A percentile compares a stretch with the other conserved stretches of the same genome.
These are phyloP conservation scores for Russula virescens DNA, from an alignment of 768 basidiomycete genomes.

Conservation along the genomic window DNA sequence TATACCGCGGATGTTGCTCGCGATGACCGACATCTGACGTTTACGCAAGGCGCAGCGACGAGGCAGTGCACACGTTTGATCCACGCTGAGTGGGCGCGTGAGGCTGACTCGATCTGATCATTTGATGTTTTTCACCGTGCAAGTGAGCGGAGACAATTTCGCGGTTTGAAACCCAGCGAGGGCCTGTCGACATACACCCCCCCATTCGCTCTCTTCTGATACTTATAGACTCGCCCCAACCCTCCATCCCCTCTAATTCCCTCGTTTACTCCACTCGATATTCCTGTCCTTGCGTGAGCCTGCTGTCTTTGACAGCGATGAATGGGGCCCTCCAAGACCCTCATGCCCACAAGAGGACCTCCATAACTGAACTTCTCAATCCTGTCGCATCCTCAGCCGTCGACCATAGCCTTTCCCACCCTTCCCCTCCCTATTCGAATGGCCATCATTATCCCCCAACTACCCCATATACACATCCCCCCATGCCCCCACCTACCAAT, in stretches of 20 bases:
- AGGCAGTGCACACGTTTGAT: conserved; percentile 18
- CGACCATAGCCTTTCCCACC: conserved; percentile 29
- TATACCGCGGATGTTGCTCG: neutral
- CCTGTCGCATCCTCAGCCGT: conserved; percentile 35
- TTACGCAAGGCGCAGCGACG: neutral
- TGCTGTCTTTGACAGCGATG: conserved; percentile 24
- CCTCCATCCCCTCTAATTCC: neutral
- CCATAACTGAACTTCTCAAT: conserved; percentile 46
- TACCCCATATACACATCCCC: conserved; percentile 23
- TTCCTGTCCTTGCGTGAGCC: neutral
- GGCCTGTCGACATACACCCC: neutral
- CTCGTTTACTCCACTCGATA: neutral
- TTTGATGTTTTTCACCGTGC: neutral
- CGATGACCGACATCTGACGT: neutral
- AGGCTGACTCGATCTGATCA: neutral
- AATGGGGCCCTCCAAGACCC: conserved; percentile 41
- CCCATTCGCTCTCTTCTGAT: too few species aligned
- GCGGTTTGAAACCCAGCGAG: conserved; percentile 17
- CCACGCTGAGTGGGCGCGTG: conserved; percentile 19
- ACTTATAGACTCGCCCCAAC: neutral
- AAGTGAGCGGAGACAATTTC: conserved; percentile 2
- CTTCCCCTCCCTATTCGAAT: conserved; percentile 1
- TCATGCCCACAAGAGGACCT: conserved; percentile 40
- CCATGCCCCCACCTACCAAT: conserved; percentile 20
- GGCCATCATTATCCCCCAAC: conserved; percentile 15